These are phyloP conservation scores for Rhizoclosmatium globosum DNA, from an alignment of 192 early-diverging fungal genomes.

Conservation along the genomic window DNA sequence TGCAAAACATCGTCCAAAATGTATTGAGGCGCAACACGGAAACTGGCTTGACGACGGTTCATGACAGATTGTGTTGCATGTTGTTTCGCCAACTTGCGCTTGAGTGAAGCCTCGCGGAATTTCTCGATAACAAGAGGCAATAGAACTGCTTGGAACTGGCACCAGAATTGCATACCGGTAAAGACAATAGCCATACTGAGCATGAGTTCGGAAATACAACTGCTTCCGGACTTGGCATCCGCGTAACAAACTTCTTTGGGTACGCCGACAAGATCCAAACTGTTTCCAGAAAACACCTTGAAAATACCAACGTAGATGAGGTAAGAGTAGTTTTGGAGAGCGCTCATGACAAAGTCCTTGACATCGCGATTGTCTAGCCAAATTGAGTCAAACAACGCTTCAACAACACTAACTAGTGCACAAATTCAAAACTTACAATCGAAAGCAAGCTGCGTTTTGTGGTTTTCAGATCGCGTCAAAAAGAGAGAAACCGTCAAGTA, in stretches of 20 bases:
- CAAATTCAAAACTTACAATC: slow-evolving; percentile 10
- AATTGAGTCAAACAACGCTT: background rate
- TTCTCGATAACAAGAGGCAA: slow-evolving; percentile 47
- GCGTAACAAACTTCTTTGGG: slow-evolving; percentile 20
- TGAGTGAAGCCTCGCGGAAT: background rate
- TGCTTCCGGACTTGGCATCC: background rate
- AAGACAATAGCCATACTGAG: slow-evolving; percentile 70
- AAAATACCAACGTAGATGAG: slow-evolving; percentile 68
- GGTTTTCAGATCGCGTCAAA: slow-evolving; percentile 44
- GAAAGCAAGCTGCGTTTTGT: slow-evolving; percentile 40
- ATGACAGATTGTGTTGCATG: background rate
- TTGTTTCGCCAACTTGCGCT: background rate
- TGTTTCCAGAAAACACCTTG: slow-evolving; percentile 47
- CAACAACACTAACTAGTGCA: background rate
- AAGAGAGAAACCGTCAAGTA: slow-evolving; percentile 17
- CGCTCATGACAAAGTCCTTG: slow-evolving; percentile 68
- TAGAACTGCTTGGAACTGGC: slow-evolving; percentile 56
- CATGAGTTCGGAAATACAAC: slow-evolving; percentile 63
- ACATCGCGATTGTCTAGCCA: slow-evolving; percentile 50
- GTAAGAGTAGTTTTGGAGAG: slow-evolving; percentile 69
- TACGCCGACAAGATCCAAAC: slow-evolving; percentile 15
- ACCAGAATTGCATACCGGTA: slow-evolving; percentile 62
- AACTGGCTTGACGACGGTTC: slow-evolving; percentile 7
- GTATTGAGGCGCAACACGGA: slow-evolving; percentile 22
- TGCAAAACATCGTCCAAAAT: slow-evolving; percentile 27